Base-by-base conservation (phyloP, 805 yeast species). In the Tetrapisispora namnaoensis region DNA sequence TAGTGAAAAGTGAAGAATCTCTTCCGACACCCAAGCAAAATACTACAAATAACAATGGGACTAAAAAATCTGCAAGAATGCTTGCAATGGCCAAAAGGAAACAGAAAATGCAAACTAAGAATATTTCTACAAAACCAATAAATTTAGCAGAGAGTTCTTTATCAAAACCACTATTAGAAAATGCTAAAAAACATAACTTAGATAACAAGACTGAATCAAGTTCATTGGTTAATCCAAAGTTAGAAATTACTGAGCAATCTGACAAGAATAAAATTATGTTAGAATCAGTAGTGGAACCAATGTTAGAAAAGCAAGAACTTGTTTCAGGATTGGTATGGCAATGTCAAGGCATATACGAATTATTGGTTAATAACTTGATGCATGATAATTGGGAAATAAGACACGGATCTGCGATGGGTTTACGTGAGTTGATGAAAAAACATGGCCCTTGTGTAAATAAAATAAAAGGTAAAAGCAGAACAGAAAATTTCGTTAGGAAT, bases 391-490 rank as follows among this genome's bases (percentile, higher is more conserved):
- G 99, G 99, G 98, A 93, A 68, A 75, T 83, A 16, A 78, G 99
- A 56, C 99, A 93, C 67, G 99, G 99, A 35, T 89, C 97, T 0
- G 86, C 95, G 3, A 74, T 93, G 58, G 98, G 98, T 0, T 70
- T 93, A 37, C 75, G 98, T 61, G 99, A 93, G 63, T 51, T 66
- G 24, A 49, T 65, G 50, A 74, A 93, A 47, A 80, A 78, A 51
- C 98, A 90, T 56, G 96, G 96, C 0, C 70, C 70, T 28, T 85
- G 91, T 24, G 95, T 91, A 2, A 96, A 96, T 16, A 77, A 95
- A 66, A 75, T 86, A 7, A 74, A 75, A 59, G 86, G 87, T 24
- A 78, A 77, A 51, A 59, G 83, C 0, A 64, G 59, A 44, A 70
- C 67, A 40, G 87, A 85, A 54, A 93, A 93, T 60, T 78, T 80